Evolutionary conservation across 2,329 filamentous ascomycete species (phyloP), one percentile per base, ranked within the genome.

Genomic region (Dactylellina sp.): DNA sequence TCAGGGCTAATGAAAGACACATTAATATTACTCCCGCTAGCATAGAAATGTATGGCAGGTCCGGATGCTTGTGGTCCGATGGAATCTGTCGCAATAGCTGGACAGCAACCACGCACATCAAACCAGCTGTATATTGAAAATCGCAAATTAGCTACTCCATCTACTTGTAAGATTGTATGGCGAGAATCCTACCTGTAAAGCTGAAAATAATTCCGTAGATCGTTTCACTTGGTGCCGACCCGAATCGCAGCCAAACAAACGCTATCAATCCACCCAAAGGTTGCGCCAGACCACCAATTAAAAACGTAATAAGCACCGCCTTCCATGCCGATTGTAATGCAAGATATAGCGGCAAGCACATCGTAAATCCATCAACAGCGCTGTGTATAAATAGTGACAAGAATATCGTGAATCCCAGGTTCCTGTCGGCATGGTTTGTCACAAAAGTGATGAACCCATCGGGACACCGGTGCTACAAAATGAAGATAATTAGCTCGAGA

Each of bases 321-420:
- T 89, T 90, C 79, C 87, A 83, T 49, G 93, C 89, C 70, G 89
- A 94, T 75, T 89, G 87, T 32, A 97, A 87, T 0, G 95, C 95
- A 79, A 99, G 91, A 81, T 96, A 99, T 0, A 99, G 85, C 0
- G 95, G 95, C 0, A 99, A 83, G 0, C 93, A 92, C 86, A 99
- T 90, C 75, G 93, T 92, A 80, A 98, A 98, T 1, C 95, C 95
- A 83, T 99, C 95, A 25, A 92, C 93, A 79, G 99, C 96, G 82
- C 98, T 99, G 85, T 99, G 95, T 71, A 99, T 94, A 80, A 97
- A 97, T 6, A 99, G 86, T 0, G 95, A 94, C 81, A 98, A 87
- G 82, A 99, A 99, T 62, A 99, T 92, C 59, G 91, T 91, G 81
- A 97, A 88, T 18, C 95, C 95, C 0, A 99, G 87, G 0, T 86